These are phyloP conservation scores for Phytopythium chamaehyphon DNA, from an alignment of 352 stramenopile species.

Conservation along the genomic window DNA sequence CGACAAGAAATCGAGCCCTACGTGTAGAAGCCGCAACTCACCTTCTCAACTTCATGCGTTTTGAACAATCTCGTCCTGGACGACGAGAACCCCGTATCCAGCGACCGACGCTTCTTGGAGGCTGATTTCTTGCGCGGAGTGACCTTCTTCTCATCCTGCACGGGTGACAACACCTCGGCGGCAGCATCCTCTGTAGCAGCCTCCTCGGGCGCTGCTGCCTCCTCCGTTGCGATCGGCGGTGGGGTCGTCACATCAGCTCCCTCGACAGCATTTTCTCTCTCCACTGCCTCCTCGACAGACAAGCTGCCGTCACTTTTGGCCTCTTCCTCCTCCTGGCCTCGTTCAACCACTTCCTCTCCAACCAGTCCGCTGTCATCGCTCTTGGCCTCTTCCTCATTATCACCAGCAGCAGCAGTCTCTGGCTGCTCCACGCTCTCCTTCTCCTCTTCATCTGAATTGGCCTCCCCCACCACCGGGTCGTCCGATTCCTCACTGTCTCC, in stretches of 20 bases:
- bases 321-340: too few relatives aligned
- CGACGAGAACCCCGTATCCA: constrained; percentile 33
- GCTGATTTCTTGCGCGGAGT: constrained; percentile 32
- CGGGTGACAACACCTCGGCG: constrained; percentile 30
- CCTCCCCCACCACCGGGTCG: too few relatives aligned
- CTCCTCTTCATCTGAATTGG: too few relatives aligned
- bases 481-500: too few relatives aligned
- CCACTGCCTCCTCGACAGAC: neutral
- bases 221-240: neutral
- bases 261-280: neutral
- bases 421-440: too few relatives aligned
- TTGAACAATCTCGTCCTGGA: constrained; percentile 19
- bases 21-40: neutral
- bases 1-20: neutral
- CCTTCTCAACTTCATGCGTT: constrained; percentile 32
- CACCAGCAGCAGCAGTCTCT: too few relatives aligned
- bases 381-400: too few relatives aligned
- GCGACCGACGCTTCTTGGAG: constrained; percentile 35
- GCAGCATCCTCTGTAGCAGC: neutral
- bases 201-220: neutral
- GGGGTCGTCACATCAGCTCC: neutral
- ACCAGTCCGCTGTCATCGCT: too few relatives aligned
- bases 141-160: constrained; percentile 51
- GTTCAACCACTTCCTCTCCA: too few relatives aligned
- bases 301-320: too few relatives aligned